Percentiles rank a stretch among this genome's conserved stretches.
Evolutionary conservation across 1,284 basidiomycete species (phyloP).

Genomic region (Melampsora occidentalis): DNA sequence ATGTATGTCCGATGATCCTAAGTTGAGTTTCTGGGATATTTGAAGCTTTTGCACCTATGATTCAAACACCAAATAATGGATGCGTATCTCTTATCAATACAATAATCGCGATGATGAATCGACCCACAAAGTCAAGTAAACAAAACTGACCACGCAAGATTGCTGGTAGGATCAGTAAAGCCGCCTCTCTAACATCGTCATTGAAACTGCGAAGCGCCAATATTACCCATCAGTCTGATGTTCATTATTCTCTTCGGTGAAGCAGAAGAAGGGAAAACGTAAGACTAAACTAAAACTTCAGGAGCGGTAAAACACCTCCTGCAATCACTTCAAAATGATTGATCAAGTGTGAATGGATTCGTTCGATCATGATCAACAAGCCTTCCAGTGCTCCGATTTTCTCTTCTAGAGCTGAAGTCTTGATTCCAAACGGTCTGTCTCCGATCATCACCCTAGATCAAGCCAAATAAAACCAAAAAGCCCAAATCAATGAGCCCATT

Average conservation of each 20-base stretch:
- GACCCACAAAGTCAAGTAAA: too few relatives aligned
- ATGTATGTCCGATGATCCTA: too few relatives aligned
- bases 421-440: conserved; percentile 37
- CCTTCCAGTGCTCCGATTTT: conserved; percentile 27
- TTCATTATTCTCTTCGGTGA: too few relatives aligned
- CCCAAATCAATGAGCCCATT: not conserved
- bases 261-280: not conserved
- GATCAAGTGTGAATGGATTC: conserved; percentile 22
- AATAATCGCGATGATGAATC: too few relatives aligned
- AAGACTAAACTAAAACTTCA: conserved; percentile 40
- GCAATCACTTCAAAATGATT: conserved; percentile 37
- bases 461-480: not conserved
- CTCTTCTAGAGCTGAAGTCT: conserved; percentile 28
- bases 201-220: conserved; percentile 13
- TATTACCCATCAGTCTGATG: too few relatives aligned
- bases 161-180: conserved; percentile 22
- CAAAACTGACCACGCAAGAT: conserved; percentile 28
- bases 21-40: too few relatives aligned
- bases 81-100: too few relatives aligned
- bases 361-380: conserved; percentile 17
- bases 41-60: too few relatives aligned
- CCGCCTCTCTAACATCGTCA: conserved; percentile 36
- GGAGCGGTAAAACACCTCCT: conserved; percentile 28
- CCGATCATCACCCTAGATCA: conserved; percentile 26
- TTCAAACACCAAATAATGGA: too few relatives aligned